Conservation (phyloP, 305 asterid species). For the Solanum hybrid region DNA sequence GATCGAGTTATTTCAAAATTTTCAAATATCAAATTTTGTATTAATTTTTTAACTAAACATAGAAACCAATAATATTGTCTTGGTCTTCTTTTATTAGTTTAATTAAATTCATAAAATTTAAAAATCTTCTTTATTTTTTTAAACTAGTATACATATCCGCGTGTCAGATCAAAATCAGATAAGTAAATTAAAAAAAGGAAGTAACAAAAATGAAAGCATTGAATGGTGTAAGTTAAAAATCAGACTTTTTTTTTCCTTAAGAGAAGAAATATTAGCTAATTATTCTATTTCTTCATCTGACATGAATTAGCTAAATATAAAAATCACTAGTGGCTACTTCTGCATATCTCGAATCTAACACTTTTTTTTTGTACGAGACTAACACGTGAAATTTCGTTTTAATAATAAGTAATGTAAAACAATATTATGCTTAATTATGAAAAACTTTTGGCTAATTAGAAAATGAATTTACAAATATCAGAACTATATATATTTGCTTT, state of each 20-base stretch:
- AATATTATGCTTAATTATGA: no score
- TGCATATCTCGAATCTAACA: background rate
- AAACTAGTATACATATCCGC: no score
- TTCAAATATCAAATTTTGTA: no score
- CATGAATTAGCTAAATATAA: background rate
- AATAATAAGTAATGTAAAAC: background rate
- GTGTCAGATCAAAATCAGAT: background rate
- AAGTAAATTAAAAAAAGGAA: background rate
- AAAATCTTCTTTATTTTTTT: no score
- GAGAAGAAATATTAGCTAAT: background rate
- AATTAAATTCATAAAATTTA: no score
- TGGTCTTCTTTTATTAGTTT: no score
- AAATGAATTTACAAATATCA: background rate
- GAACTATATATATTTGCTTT: background rate
- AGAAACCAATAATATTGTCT: no score
- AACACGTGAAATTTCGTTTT: background rate
- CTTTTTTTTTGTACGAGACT: background rate
- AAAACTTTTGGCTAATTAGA: background rate
- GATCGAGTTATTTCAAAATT: no score
- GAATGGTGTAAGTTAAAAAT: background rate
- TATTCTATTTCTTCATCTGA: background rate
- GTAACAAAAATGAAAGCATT: background rate
- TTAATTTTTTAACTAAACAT: no score
- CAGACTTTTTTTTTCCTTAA: background rate
- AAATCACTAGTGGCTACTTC: background rate